Percentiles rank a stretch among this genome's conserved stretches.
phyloP scores from a whole-genome alignment of 1,284 basidiomycete genomes.

The Trametes polyzona region DNA sequence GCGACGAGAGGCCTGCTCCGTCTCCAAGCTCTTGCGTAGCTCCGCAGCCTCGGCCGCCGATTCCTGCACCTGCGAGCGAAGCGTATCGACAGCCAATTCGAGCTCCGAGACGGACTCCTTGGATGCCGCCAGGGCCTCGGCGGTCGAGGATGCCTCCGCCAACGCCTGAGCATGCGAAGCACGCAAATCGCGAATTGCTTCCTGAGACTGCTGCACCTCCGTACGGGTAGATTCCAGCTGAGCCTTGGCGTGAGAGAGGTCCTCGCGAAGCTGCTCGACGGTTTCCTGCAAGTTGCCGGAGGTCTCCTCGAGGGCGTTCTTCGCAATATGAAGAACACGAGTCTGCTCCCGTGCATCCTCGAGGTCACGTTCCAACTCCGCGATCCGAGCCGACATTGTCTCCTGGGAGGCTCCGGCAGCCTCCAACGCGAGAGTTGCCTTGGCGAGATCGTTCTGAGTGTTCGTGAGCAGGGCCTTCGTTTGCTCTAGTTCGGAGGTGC shows the following conservation, averaged over 20 bases:
- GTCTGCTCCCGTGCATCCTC: constrained; percentile 1
- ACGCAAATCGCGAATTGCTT: constrained; percentile 14
- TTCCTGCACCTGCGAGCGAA: constrained; percentile 21
- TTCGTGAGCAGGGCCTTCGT: background rate
- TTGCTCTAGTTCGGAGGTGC: constrained; percentile 1
- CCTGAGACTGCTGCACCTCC: constrained; percentile 13
- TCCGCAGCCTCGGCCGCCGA: constrained; percentile 18
- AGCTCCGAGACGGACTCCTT: constrained; percentile 24
- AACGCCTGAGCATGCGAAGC: constrained; percentile 10
- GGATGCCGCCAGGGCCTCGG: constrained; percentile 14
- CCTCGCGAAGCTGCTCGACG: constrained; percentile 10
- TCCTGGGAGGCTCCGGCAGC: background rate
- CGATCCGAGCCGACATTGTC: constrained; percentile 4
- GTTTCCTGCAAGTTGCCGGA: constrained; percentile 14
- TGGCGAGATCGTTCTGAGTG: constrained; percentile 4
- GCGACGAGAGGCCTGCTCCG: constrained; percentile 19
- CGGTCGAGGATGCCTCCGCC: constrained; percentile 13
- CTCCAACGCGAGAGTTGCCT: constrained; percentile 1
- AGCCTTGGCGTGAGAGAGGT: constrained; percentile 17
- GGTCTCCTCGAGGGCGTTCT: constrained; percentile 8
- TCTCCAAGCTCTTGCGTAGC: constrained; percentile 15
- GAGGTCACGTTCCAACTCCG: constrained; percentile 12
- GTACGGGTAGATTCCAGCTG: constrained; percentile 11
- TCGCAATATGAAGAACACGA: constrained; percentile 7
- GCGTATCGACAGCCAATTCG: constrained; percentile 21